Evolutionary conservation across 225 moss, liverwort and hornwort species (phyloP), one percentile per base, ranked within the genome.

Genomic region (Lunularia cruciata): DNA sequence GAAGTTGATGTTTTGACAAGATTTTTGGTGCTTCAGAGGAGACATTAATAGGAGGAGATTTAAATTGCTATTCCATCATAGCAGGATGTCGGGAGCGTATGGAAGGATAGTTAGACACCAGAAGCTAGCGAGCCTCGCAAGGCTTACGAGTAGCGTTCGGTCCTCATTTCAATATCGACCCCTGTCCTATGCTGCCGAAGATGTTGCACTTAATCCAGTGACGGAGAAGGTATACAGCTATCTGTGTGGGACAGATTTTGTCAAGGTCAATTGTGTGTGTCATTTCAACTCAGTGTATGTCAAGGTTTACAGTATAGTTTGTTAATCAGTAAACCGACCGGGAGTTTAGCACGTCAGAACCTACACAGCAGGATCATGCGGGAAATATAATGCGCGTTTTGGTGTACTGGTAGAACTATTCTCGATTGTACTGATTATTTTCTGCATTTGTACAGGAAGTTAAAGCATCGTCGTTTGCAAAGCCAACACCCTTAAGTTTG

Each of bases 401-500:
- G n/a, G n/a, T n/a, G n/a, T n/a, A n/a, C n/a, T n/a, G n/a, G n/a
- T n/a, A n/a, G n/a, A n/a, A n/a, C n/a, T n/a, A n/a, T n/a, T n/a
- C n/a, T n/a, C n/a, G n/a, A n/a, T n/a, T n/a, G n/a, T n/a, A n/a
- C n/a, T n/a, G n/a, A n/a, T 57, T 43, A 2, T 31, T 4, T 57
- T 57, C 48, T 34, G 10, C 37, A 55, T 16, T 34, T 46, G 31
- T 68, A 68, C 72, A 81, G 81, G 70, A 73, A 36, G 60, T 64
- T 42, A 64, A 20, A 49, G 13, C 35, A 8, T 70, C 61, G 69
- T 73, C 71, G 67, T 36, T 52, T 38, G 53, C 63, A 32, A 89
- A 78, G 71, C 72, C 96, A 46, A 84, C 71, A 60, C 81, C 96
- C 42, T 22, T 91, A 34, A 83, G 86, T 77, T 65, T 92, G 47